Conservation (phyloP, 495 filamentous ascomycete species). For the Neurospora sp. region DNA sequence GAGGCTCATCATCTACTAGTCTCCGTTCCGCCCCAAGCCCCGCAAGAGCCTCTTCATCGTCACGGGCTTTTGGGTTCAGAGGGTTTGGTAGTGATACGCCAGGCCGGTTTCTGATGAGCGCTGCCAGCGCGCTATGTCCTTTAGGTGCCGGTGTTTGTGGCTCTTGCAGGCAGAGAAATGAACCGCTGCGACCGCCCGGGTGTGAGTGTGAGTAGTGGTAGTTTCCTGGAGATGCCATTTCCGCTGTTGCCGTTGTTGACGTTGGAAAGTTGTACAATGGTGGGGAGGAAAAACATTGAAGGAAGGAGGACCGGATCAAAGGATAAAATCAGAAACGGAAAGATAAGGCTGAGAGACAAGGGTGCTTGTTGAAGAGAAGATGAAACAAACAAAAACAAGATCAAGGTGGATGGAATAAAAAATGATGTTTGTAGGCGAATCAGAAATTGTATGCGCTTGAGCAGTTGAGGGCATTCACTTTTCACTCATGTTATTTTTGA, state of each 20-base stretch:
- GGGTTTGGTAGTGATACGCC: conserved; percentile 1
- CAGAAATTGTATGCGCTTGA: neutral
- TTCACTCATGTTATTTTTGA: neutral
- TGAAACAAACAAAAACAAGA: neutral
- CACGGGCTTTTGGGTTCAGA: conserved; percentile 1
- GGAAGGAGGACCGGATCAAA: neutral
- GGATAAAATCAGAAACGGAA: neutral
- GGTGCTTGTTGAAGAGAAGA: neutral
- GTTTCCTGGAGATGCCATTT: neutral
- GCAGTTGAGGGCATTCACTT: neutral
- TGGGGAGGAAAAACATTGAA: neutral
- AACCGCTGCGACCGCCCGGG: conserved; percentile 15
- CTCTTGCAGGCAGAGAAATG: conserved; percentile 27
- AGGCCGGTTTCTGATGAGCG: conserved; percentile 29
- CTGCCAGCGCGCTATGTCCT: conserved; percentile 22
- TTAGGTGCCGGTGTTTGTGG: conserved; percentile 22
- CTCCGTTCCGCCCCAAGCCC: conserved; percentile 5
- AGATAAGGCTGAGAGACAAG: neutral
- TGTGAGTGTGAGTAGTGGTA: neutral
- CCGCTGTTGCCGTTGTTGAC: neutral
- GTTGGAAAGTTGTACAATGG: neutral
- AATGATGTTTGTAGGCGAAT: neutral
- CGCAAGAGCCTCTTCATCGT: conserved; percentile 16
- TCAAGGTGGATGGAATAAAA: neutral
- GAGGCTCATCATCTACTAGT: conserved; percentile 23